Base-by-base conservation (phyloP, 345 rosid genomes). In the Eucalyptus guilfoylei region DNA sequence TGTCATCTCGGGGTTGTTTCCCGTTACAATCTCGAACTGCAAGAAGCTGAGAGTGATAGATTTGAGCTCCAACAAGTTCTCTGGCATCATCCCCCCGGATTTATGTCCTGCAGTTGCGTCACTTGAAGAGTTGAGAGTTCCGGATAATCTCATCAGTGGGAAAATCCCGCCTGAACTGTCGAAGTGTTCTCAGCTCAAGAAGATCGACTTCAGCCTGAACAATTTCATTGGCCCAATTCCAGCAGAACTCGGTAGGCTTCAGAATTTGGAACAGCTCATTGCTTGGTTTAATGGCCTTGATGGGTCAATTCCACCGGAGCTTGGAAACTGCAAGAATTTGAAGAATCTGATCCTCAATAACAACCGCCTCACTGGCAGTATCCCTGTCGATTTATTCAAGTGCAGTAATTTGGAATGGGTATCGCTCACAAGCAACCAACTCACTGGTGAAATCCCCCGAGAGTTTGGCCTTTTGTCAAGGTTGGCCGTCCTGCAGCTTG, bases 361-460 rank as follows among this genome's bases (percentile, higher is more conserved):
- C 88, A 96, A 97, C 85, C 95, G 91, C 58, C 96, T 97, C 54
- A 94, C 87, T 40, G 99, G 98, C 52, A 95, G 94, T 89, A 94
- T 97, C 80, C 99, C 99, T 2, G 90, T 89, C 19, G 96, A 96
- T 30, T 91, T 96, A 45, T 96, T 96, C 92, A 92, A 93, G n/a
- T 96, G 98, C 92, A 96, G 94, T 42, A 97, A 96, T 92, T 93
- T 97, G 4, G 99, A 97, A 86, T 97, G 99, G 99, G 91, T 97
- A 40, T 96, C 99, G n/a, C 94, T 97, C 87, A 95, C 99, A 34
- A 95, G 98, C 95, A 97, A 97, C 67, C 86, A 91, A 85, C 91
- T 97, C 87, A 93, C 93, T 12, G 99, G 99, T 1, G 87, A 93
- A 88, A 92, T 96, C 86, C 98, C 99, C 1, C 48, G 30, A 14